Evolutionary conservation across 1,139 yeast genomes (phyloP).

Genomic region (Suhomyces yuchorum): DNA sequence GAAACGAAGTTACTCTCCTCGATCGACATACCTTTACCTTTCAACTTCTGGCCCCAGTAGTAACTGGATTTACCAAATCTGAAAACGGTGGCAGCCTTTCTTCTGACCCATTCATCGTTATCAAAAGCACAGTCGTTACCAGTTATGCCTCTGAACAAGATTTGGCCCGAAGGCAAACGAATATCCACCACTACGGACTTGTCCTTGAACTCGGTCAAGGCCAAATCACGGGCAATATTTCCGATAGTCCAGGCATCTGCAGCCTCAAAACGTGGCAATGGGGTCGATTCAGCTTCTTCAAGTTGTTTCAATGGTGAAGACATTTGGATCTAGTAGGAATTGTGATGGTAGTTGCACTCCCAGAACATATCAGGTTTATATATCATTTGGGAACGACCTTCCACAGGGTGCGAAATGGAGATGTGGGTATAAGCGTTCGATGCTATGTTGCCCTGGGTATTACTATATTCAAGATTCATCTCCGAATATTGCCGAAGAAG

Average conservation of each 20-base stretch:
- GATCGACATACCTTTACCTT: slow-evolving; percentile 28
- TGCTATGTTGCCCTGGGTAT: background rate
- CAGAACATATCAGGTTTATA: background rate
- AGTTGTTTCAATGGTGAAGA: slow-evolving; percentile 3
- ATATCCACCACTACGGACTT: slow-evolving; percentile 54
- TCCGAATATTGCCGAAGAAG: background rate
- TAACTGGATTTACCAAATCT: slow-evolving; percentile 58
- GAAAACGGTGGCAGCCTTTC: slow-evolving; percentile 54
- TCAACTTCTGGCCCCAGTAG: slow-evolving; percentile 53
- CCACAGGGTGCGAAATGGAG: background rate
- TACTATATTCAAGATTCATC: background rate
- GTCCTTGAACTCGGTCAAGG: slow-evolving; percentile 23
- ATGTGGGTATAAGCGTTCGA: background rate
- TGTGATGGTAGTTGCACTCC: background rate
- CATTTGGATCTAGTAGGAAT: background rate
- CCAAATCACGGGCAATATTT: slow-evolving; percentile 30
- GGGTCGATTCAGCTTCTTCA: slow-evolving; percentile 14
- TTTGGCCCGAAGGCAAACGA: slow-evolving; percentile 51
- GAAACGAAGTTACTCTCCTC: slow-evolving; percentile 46
- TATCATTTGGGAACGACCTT: slow-evolving; percentile 5
- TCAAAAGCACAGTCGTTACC: slow-evolving; percentile 48
- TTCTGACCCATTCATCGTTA: slow-evolving; percentile 60
- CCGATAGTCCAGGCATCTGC: slow-evolving; percentile 45
- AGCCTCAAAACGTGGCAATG: slow-evolving; percentile 28
- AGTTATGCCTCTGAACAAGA: slow-evolving; percentile 53